These are phyloP conservation scores for Candida sp. DNA, from an alignment of 1,139 yeast species.

Conservation along the genomic window DNA sequence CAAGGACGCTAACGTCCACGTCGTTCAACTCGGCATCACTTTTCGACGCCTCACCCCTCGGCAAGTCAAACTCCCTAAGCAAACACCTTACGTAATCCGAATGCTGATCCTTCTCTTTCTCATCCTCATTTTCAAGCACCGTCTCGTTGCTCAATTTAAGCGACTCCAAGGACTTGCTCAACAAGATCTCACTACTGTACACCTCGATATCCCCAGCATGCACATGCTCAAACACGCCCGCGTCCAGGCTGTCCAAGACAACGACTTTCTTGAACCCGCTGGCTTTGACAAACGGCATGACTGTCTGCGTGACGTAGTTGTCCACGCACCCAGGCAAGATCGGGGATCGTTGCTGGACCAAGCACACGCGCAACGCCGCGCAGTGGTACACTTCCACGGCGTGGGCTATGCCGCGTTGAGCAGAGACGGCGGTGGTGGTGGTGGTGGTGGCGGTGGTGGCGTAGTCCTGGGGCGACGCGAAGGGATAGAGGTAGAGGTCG, in stretches of 20 bases:
- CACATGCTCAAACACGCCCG: slow-evolving; percentile 47
- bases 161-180: slow-evolving; percentile 34
- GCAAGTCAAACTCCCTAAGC: slow-evolving; percentile 13
- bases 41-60: slow-evolving; percentile 2
- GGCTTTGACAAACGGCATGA: slow-evolving; percentile 51
- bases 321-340: slow-evolving; percentile 66
- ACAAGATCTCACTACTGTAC: slow-evolving; percentile 36
- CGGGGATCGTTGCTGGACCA: slow-evolving; percentile 87
- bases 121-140: slow-evolving; percentile 3
- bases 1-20: slow-evolving; percentile 28
- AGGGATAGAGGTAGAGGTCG: slow-evolving; percentile 72
- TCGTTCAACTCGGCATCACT: background rate
- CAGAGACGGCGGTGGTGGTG: too few relatives aligned
- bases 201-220: slow-evolving; percentile 30
- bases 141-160: slow-evolving; percentile 21
- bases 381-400: slow-evolving; percentile 65
- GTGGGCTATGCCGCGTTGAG: slow-evolving; percentile 48
- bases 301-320: slow-evolving; percentile 55
- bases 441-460: slow-evolving; percentile 10
- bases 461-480: slow-evolving; percentile 77
- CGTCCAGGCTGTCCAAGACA: slow-evolving; percentile 75
- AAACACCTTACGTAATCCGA: slow-evolving; percentile 20
- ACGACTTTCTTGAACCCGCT: slow-evolving; percentile 50
- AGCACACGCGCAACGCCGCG: slow-evolving; percentile 42
- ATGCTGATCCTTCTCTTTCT: slow-evolving; percentile 13